phyloP scores from a whole-genome alignment of 2,329 filamentous ascomycete species.

The Xylaria multiplex region DNA sequence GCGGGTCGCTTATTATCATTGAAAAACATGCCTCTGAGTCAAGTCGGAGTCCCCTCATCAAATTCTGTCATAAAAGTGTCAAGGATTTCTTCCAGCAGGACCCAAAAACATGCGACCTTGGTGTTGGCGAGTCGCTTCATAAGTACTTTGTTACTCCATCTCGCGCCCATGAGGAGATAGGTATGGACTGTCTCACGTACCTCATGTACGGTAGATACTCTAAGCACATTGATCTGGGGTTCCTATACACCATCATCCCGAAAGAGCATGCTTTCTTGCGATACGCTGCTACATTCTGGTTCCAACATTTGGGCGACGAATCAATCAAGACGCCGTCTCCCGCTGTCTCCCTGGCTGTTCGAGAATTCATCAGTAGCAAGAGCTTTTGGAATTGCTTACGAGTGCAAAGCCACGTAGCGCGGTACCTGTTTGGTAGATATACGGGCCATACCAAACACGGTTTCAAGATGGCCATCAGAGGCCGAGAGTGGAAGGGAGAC shows the following conservation, averaged over 20 bases:
- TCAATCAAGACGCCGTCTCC: conserved; percentile 10
- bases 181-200: conserved; percentile 31
- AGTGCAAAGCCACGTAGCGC: conserved; percentile 28
- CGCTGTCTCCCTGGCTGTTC: background rate
- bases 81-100: conserved; percentile 32
- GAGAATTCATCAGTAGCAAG: conserved; percentile 27
- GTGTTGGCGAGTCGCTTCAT: conserved; percentile 11
- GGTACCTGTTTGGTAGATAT: conserved; percentile 32
- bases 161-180: conserved; percentile 25
- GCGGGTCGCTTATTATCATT: conserved; percentile 28
- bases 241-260: conserved; percentile 15
- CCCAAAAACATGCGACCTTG: conserved; percentile 14
- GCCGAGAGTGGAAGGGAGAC: conserved; percentile 26
- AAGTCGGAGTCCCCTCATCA: conserved; percentile 7
- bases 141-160: conserved; percentile 27
- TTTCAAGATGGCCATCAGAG: conserved; percentile 27
- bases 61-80: conserved; percentile 33
- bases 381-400: conserved; percentile 34
- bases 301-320: conserved; percentile 28
- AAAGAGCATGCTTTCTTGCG: conserved; percentile 32
- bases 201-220: conserved; percentile 32
- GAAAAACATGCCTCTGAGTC: conserved; percentile 9
- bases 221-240: conserved; percentile 26
- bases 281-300: conserved; percentile 34
- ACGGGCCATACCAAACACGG: background rate